Conservation (phyloP, 768 basidiomycete species). For the Russula dissimulans region DNA sequence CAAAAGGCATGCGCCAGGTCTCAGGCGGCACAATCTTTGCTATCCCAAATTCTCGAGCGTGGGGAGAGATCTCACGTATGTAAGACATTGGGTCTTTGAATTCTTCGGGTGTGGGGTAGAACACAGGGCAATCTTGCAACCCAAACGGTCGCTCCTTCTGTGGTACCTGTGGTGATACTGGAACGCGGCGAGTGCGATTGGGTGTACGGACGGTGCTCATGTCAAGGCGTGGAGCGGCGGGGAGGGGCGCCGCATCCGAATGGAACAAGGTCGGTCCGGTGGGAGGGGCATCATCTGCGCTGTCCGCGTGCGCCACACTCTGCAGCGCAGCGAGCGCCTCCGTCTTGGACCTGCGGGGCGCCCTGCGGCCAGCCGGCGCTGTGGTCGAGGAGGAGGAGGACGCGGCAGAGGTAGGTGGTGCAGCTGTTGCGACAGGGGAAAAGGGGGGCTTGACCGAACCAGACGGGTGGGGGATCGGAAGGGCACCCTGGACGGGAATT, state of each 20-base stretch:
- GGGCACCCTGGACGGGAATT: conserved; percentile 68
- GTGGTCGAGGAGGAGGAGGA: conserved; percentile 5
- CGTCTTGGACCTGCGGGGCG: conserved; percentile 86
- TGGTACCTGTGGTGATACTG: conserved; percentile 24
- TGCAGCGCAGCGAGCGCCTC: conserved; percentile 76
- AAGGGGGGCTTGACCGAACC: conserved; percentile 29
- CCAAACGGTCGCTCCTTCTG: conserved; percentile 65
- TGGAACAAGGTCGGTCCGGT: conserved; percentile 32
- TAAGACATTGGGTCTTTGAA: conserved; percentile 93
- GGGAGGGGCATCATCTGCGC: conserved; percentile 45
- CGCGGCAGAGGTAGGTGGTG: not conserved
- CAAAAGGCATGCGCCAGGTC: conserved; percentile 94
- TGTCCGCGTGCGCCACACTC: conserved; percentile 51
- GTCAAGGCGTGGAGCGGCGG: conserved; percentile 55
- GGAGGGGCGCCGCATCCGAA: conserved; percentile 40
- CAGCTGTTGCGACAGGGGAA: not conserved
- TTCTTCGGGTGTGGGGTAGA: conserved; percentile 81
- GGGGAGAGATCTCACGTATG: conserved; percentile 68
- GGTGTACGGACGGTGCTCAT: conserved; percentile 63
- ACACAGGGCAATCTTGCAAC: conserved; percentile 82
- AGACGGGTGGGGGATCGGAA: conserved; percentile 39
- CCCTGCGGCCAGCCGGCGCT: conserved; percentile 37
- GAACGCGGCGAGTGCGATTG: conserved; percentile 36
- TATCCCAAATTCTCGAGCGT: conserved; percentile 73
- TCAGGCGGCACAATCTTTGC: conserved; percentile 93